Conservation (phyloP, 257 asterid species). For the Solanum paucissectum region DNA sequence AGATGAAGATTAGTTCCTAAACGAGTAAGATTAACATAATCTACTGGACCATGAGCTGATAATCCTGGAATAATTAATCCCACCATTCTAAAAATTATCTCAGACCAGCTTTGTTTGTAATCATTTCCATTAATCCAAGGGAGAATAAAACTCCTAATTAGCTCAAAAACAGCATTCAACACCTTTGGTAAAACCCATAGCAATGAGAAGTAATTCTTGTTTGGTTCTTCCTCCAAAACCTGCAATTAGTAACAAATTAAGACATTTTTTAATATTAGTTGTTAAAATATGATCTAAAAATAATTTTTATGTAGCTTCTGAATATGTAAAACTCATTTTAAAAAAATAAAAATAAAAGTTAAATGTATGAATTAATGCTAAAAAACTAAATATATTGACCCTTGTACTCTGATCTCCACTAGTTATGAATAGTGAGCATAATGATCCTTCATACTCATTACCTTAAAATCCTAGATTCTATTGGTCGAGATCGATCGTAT, state of each 20-base stretch:
- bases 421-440: background rate
- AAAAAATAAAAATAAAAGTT: too few relatives aligned
- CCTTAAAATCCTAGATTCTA: background rate
- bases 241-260: conserved; percentile 5
- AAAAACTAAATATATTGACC: background rate
- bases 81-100: conserved; percentile 24
- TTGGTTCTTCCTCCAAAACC: conserved; percentile 63
- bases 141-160: conserved; percentile 43
- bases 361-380: background rate
- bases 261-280: background rate
- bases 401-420: background rate
- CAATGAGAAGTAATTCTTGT: conserved; percentile 64
- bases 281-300: background rate
- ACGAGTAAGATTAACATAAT: conserved; percentile 52
- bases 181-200: conserved; percentile 35
- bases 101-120: conserved; percentile 36
- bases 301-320: background rate
- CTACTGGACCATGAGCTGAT: conserved; percentile 33
- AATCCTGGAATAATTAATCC: conserved; percentile 47
- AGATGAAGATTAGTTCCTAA: conserved; percentile 21
- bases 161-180: conserved; percentile 34
- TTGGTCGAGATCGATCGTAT: background rate
- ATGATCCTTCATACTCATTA: background rate
- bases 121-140: conserved; percentile 39
- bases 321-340: background rate